Percentiles rank a stretch among this genome's conserved stretches.
These are phyloP conservation scores for Pseudogymnoascus sp. DNA, from an alignment of 2,329 filamentous ascomycete species.

Conservation along the genomic window DNA sequence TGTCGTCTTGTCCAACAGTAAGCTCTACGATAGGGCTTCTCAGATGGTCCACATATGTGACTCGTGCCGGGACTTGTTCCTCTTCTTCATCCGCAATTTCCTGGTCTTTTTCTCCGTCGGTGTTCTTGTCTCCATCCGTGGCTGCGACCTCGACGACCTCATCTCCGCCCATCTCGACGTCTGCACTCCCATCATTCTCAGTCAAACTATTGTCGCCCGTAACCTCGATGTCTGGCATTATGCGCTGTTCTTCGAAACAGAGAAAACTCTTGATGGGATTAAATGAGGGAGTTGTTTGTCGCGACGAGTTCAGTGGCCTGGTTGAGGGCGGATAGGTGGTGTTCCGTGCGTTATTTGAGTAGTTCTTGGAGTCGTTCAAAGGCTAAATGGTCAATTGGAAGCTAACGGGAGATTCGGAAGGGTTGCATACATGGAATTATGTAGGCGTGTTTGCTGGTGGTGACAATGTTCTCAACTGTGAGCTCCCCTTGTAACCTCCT, in stretches of 20 bases:
- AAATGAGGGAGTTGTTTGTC: neutral
- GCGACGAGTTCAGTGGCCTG: neutral
- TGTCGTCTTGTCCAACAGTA: conserved; percentile 54
- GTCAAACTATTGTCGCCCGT: conserved; percentile 14
- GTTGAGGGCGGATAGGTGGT: neutral
- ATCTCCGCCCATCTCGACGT: conserved; percentile 25
- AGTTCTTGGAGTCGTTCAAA: neutral
- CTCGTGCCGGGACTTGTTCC: conserved; percentile 11
- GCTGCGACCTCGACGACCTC: conserved; percentile 23
- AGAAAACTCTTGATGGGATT: neutral
- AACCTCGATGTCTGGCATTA: conserved; percentile 20
- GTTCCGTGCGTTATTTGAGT: neutral
- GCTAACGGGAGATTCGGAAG: neutral
- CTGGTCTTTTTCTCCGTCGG: conserved; percentile 15
- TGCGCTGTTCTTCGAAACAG: neutral
- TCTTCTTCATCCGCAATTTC: conserved; percentile 20
- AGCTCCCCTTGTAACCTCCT: neutral
- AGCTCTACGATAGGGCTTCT: conserved; percentile 63
- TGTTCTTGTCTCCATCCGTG: conserved; percentile 15
- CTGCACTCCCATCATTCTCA: conserved; percentile 14
- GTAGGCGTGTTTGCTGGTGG: neutral
- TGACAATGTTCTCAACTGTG: neutral
- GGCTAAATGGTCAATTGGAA: neutral
- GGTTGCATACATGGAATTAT: neutral
- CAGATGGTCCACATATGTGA: conserved; percentile 51